Conservation (phyloP, 306 rosid genomes). For the Phaseolus lunatus region DNA sequence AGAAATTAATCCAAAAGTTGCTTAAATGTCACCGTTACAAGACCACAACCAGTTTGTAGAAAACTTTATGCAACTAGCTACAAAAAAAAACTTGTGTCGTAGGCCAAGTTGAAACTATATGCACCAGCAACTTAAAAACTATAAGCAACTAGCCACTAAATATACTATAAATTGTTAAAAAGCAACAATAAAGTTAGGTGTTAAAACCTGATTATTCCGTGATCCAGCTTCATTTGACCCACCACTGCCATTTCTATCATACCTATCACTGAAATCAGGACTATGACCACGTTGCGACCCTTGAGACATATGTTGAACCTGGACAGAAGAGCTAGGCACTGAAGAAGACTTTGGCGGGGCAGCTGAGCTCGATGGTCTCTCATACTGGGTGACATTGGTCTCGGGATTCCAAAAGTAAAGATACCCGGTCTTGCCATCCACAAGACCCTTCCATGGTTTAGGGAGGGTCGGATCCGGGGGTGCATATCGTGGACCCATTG, state of each 20-base stretch:
- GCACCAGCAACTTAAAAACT: too few relatives aligned
- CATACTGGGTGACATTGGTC: constrained; percentile 96
- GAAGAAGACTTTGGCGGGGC: constrained; percentile 62
- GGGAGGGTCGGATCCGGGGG: constrained; percentile 97
- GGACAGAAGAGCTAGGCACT: constrained; percentile 82
- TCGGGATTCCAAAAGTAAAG: constrained; percentile 99
- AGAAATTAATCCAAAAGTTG: constrained; percentile 1
- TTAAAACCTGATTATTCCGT: constrained; percentile 65
- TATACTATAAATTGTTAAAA: background rate
- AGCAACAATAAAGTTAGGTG: constrained; percentile 13
- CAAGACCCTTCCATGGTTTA: constrained; percentile 95
- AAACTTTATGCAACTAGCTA: too few relatives aligned
- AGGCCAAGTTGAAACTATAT: too few relatives aligned
- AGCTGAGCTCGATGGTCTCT: constrained; percentile 69
- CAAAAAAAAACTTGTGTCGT: too few relatives aligned
- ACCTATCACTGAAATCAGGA: constrained; percentile 65
- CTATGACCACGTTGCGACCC: constrained; percentile 57
- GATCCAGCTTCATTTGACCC: constrained; percentile 65
- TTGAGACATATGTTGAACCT: constrained; percentile 72
- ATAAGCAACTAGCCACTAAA: too few relatives aligned
- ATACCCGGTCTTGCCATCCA: constrained; percentile 98
- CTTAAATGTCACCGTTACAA: background rate
- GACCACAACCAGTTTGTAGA: background rate
- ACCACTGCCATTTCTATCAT: constrained; percentile 66
- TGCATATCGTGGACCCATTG: constrained; percentile 87